A percentile compares a stretch with the other conserved stretches of the same genome.
These are phyloP conservation scores for Hypoxylon intermedium DNA, from an alignment of 495 filamentous ascomycete genomes.

Conservation along the genomic window DNA sequence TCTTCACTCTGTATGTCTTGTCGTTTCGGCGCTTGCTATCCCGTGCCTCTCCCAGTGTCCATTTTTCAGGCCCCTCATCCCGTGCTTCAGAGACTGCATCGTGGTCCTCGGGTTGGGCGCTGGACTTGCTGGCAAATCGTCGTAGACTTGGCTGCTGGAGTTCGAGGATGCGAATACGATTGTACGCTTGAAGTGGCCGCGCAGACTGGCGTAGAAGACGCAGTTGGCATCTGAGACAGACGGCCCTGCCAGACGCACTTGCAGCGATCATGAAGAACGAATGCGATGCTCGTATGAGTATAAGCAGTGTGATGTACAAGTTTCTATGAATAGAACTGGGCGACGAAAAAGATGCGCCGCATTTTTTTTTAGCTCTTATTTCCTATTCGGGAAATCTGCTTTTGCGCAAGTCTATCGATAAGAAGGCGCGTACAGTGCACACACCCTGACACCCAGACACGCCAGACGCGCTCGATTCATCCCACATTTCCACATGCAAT, in stretches of 20 bases:
- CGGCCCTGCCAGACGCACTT: constrained; percentile 45
- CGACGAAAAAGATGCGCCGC: no score
- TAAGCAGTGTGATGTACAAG: no score
- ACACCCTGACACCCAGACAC: no score
- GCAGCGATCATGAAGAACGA: constrained; percentile 53
- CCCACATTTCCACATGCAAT: no score
- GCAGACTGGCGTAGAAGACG: constrained; percentile 38
- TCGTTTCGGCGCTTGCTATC: not conserved
- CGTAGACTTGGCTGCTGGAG: constrained; percentile 20
- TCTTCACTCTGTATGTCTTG: constrained; percentile 6
- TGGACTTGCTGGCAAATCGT: constrained; percentile 20
- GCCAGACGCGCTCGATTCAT: no score
- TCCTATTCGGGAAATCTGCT: constrained; percentile 17
- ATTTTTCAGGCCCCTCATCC: not conserved
- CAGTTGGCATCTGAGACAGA: constrained; percentile 59
- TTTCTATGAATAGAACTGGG: no score
- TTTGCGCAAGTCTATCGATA: constrained; percentile 1
- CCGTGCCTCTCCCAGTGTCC: constrained; percentile 17
- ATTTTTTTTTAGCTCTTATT: constrained; percentile 6
- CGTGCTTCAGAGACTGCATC: not conserved
- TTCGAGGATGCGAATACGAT: constrained; percentile 15
- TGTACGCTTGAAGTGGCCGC: constrained; percentile 16
- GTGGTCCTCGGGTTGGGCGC: not conserved
- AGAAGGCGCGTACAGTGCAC: not conserved
- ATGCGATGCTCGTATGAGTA: no score